These are phyloP conservation scores for Trifolium dubium DNA, from an alignment of 306 rosid genomes.

Conservation along the genomic window DNA sequence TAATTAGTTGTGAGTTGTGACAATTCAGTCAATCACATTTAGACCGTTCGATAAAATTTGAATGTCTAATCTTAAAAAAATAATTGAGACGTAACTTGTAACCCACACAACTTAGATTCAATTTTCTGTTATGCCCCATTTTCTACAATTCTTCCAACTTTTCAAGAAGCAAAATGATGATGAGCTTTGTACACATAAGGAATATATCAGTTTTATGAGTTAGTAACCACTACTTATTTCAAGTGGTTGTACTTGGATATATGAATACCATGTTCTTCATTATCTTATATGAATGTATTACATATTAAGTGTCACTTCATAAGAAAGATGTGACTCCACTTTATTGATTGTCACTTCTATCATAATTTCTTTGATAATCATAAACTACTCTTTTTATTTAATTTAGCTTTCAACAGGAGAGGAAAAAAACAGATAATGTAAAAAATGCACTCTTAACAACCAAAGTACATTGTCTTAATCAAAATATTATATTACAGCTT, in stretches of 20 bases:
- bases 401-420: neutral
- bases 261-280: constrained; percentile 34
- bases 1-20: too few relatives aligned
- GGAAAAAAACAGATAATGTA: neutral
- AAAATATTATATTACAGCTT: constrained; percentile 35
- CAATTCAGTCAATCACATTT: too few relatives aligned
- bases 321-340: constrained; percentile 57
- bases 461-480: constrained; percentile 39
- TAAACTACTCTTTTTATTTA: too few relatives aligned
- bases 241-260: constrained; percentile 36
- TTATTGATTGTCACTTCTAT: constrained; percentile 41
- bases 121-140: neutral
- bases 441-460: constrained; percentile 43
- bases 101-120: too few relatives aligned
- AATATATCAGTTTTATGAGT: constrained; percentile 26
- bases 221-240: constrained; percentile 29
- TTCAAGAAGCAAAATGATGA: constrained; percentile 38
- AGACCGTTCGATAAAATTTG: too few relatives aligned
- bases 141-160: neutral
- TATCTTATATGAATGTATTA: constrained; percentile 23
- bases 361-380: constrained; percentile 37
- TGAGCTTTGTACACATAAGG: constrained; percentile 14
- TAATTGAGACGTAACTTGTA: too few relatives aligned
- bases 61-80: too few relatives aligned
- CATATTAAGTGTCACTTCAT: constrained; percentile 38